Evolutionary conservation across 2,329 filamentous ascomycete genomes (phyloP).

Genomic region (Didymella lethalis): DNA sequence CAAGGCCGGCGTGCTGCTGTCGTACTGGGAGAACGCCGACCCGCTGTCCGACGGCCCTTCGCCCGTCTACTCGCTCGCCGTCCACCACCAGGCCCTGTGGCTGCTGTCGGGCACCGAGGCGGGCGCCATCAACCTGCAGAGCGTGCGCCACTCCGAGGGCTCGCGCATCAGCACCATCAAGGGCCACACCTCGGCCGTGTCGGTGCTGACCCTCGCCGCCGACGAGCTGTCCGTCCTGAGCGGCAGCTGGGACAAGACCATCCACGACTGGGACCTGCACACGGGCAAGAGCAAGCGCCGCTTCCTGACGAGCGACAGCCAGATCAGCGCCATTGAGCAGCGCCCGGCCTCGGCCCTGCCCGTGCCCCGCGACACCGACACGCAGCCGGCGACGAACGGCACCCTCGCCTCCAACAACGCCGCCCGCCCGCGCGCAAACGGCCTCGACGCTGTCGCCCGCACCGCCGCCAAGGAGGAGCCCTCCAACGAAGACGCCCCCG

Average conservation of each 20-base stretch:
- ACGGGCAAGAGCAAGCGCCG: slow-evolving; percentile 77
- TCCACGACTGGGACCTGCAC: slow-evolving; percentile 95
- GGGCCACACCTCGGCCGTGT: slow-evolving; percentile 90
- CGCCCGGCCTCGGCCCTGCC: slow-evolving; percentile 78
- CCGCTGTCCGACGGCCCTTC: slow-evolving; percentile 67
- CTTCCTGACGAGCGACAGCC: slow-evolving; percentile 79
- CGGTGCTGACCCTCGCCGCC: slow-evolving; percentile 79
- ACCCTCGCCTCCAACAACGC: slow-evolving; percentile 81
- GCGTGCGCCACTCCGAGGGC: slow-evolving; percentile 91
- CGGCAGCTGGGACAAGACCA: slow-evolving; percentile 94
- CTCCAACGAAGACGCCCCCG: slow-evolving; percentile 64
- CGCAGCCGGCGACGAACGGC: slow-evolving; percentile 60
- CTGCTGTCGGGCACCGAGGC: slow-evolving; percentile 88
- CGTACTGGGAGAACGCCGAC: slow-evolving; percentile 99
- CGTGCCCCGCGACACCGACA: slow-evolving; percentile 77
- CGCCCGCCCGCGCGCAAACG: slow-evolving; percentile 57
- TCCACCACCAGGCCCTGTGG: slow-evolving; percentile 91
- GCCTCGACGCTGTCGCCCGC: not conserved
- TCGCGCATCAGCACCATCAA: slow-evolving; percentile 83
- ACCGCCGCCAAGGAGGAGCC: not conserved
- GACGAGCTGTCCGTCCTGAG: slow-evolving; percentile 90
- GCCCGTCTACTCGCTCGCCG: slow-evolving; percentile 91
- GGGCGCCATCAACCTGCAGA: slow-evolving; percentile 91
- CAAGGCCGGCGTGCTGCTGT: slow-evolving; percentile 92
- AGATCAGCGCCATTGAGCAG: slow-evolving; percentile 88